Percentiles rank a stretch among this genome's conserved stretches.
Conservation (phyloP, 208 protist species). For the Leishmania mexicana region DNA sequence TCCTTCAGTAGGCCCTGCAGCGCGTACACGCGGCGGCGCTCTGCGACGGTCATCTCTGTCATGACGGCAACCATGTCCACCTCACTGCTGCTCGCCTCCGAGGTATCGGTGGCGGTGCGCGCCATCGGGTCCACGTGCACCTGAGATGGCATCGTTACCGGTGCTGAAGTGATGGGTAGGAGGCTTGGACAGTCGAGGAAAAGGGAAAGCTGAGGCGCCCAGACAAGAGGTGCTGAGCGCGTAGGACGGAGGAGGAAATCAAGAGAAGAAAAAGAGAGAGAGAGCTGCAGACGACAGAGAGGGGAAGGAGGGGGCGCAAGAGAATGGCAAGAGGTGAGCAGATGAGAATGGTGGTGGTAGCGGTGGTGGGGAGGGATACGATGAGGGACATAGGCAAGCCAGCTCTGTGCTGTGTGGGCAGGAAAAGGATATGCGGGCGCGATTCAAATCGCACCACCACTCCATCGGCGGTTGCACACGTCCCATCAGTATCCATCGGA, state of each 20-base stretch:
- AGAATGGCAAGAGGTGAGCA: neutral
- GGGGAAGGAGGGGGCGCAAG: neutral
- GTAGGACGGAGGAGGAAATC: neutral
- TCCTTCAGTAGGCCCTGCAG: slow-evolving; percentile 63
- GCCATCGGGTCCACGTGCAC: slow-evolving; percentile 28
- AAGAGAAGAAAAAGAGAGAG: neutral
- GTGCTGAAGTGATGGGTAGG: neutral
- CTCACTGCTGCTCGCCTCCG: slow-evolving; percentile 28
- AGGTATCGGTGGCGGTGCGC: slow-evolving; percentile 30
- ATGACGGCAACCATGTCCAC: slow-evolving; percentile 65
- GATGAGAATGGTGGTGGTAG: no score
- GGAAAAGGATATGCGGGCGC: neutral
- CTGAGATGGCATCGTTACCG: slow-evolving; percentile 20
- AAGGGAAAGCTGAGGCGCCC: neutral
- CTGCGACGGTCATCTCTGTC: slow-evolving; percentile 48
- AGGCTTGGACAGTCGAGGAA: neutral
- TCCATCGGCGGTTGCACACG: neutral
- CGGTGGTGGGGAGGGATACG: no score
- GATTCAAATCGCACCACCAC: neutral
- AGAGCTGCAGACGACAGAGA: neutral
- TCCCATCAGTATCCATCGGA: neutral
- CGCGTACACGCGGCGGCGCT: slow-evolving; percentile 65
- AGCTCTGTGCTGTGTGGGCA: neutral
- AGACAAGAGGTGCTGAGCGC: neutral
- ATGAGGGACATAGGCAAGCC: neutral